These are phyloP conservation scores for Kickxella alabastrina DNA, from an alignment of 192 early-diverging fungal genomes.

Conservation along the genomic window DNA sequence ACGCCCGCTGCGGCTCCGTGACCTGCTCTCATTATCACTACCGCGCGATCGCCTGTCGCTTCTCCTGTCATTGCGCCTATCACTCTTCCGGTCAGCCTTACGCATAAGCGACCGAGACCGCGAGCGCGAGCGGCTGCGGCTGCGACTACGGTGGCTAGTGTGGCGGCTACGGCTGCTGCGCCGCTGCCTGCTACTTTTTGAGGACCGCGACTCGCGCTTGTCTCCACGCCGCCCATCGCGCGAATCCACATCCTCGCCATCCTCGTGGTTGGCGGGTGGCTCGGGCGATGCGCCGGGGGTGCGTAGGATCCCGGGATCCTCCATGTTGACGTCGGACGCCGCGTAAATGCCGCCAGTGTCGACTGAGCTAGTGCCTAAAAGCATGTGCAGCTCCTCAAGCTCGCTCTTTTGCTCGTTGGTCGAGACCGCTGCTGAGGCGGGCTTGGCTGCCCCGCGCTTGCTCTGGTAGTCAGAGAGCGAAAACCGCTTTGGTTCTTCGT, in stretches of 20 bases:
- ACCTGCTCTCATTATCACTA: slow-evolving; percentile 11
- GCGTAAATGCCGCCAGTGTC: neutral
- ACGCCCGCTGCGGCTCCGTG: slow-evolving; percentile 14
- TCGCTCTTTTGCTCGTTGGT: slow-evolving; percentile 34
- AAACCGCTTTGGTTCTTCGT: slow-evolving; percentile 50
- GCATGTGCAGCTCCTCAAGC: slow-evolving; percentile 53
- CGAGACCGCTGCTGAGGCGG: slow-evolving; percentile 11
- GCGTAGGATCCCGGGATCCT: slow-evolving; percentile 14
- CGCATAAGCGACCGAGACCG: slow-evolving; percentile 16
- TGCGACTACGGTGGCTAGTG: slow-evolving; percentile 17
- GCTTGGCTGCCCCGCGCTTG: slow-evolving; percentile 36
- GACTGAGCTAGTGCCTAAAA: slow-evolving; percentile 31
- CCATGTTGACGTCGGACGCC: neutral
- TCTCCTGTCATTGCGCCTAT: slow-evolving; percentile 11
- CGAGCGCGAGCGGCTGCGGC: slow-evolving; percentile 24
- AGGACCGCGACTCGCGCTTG: neutral
- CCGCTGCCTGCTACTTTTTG: slow-evolving; percentile 7
- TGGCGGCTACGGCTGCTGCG: slow-evolving; percentile 1
- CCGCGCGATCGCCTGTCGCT: slow-evolving; percentile 26
- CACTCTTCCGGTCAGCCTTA: neutral
- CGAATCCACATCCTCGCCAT: slow-evolving; percentile 31
- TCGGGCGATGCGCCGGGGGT: slow-evolving; percentile 42
- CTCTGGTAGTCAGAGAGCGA: slow-evolving; percentile 52
- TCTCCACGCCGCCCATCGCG: slow-evolving; percentile 7
- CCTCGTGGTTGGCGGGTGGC: slow-evolving; percentile 3